A percentile compares a stretch with the other conserved stretches of the same genome.
Evolutionary conservation across 169 alveolate genomes (phyloP).

Genomic region (Plasmodium relictum): DNA sequence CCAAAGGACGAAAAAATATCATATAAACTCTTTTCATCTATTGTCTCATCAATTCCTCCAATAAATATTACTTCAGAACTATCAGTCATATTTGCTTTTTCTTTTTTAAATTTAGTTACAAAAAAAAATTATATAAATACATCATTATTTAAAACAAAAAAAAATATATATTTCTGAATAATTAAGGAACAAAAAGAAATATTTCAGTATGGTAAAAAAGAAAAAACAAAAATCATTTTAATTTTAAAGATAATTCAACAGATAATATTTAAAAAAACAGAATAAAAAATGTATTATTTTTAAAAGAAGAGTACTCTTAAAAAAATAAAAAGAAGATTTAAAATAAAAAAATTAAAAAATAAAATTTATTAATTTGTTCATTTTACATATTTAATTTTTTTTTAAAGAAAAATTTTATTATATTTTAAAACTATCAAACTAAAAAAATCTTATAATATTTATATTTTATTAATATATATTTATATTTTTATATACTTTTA

Average conservation of each 20-base stretch:
- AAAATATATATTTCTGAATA: neutral
- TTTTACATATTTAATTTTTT: no score
- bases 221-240: neutral
- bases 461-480: no score
- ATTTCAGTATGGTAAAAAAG: neutral
- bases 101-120: neutral
- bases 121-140: neutral
- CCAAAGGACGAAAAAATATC: slow-evolving; percentile 89
- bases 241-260: neutral
- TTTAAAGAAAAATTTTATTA: no score
- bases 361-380: no score
- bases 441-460: no score
- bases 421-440: no score
- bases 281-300: no score
- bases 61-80: slow-evolving; percentile 77
- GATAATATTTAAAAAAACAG: no score
- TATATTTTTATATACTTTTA: no score
- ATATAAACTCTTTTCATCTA: slow-evolving; percentile 83
- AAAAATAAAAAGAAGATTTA: no score
- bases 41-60: slow-evolving; percentile 87
- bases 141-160: neutral
- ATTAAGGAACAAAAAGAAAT: neutral
- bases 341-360: no score
- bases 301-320: no score
- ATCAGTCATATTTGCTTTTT: slow-evolving; percentile 43